phyloP scores from a whole-genome alignment of 148 eudicot species.

The Tetragonia tetragonoides region DNA sequence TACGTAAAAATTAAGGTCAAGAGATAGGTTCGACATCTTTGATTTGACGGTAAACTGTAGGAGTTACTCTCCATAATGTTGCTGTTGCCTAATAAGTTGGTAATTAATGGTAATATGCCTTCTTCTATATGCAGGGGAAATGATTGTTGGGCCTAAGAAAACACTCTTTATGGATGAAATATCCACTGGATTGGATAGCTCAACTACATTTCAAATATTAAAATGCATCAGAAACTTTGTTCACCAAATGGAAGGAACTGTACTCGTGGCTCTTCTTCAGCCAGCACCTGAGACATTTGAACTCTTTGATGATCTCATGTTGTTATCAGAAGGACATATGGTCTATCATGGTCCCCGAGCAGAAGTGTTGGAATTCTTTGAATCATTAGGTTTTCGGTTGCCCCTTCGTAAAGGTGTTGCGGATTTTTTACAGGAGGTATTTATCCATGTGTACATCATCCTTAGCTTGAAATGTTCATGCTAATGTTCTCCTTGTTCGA shows the following conservation, averaged over 20 bases:
- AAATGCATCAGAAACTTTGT: slow-evolving; percentile 69
- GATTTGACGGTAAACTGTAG: neutral
- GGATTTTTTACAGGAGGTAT: slow-evolving; percentile 92
- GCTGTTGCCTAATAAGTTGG: neutral
- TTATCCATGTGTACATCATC: neutral
- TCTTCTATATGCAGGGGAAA: slow-evolving; percentile 57
- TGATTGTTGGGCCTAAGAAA: slow-evolving; percentile 88
- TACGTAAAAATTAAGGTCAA: neutral
- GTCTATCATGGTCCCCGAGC: slow-evolving; percentile 77
- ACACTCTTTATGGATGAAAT: slow-evolving; percentile 93
- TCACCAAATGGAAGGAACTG: slow-evolving; percentile 83
- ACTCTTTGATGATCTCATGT: slow-evolving; percentile 70
- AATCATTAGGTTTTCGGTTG: slow-evolving; percentile 60
- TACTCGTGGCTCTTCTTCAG: slow-evolving; percentile 89
- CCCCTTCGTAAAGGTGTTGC: slow-evolving; percentile 87
- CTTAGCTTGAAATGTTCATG: neutral
- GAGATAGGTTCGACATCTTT: neutral
- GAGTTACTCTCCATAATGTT: neutral
- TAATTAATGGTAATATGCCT: slow-evolving; percentile 7
- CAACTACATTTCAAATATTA: slow-evolving; percentile 80
- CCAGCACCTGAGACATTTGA: slow-evolving; percentile 95
- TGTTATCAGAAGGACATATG: slow-evolving; percentile 67
- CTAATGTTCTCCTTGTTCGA: neutral
- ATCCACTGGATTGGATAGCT: slow-evolving; percentile 86
- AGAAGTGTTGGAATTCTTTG: slow-evolving; percentile 69